Evolutionary conservation across 305 asterid species (phyloP), one percentile per base, ranked within the genome.

Genomic region (Fraxinus albicans): DNA sequence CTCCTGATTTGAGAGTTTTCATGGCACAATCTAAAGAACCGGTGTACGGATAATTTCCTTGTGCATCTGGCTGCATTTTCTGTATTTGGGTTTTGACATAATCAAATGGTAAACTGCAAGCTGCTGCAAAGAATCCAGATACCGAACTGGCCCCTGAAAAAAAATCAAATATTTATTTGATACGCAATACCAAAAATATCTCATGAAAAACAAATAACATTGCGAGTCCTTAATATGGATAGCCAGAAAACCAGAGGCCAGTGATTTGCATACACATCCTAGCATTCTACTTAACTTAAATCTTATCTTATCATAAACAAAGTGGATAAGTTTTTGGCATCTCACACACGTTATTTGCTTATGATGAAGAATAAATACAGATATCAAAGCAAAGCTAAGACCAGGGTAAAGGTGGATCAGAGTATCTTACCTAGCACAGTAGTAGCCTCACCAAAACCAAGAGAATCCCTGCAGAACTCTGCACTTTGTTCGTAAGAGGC

Each of bases 401-500:
- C 8, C 23, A 8, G 38, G 53, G 34, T 29, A 65, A 40, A 55
- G 42, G 25, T 12, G 12, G 55, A 65, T n/a, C 31, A 73, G 69
- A 29, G 40, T 65, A 35, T 73, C 92, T 84, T 81, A 95, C 99
- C 99, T 82, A 93, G 1, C 15, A 96, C 94, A 2, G 98, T 92
- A 21, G 97, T 81, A 81, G 87, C 89, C 91, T 96, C 98, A 31
- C 96, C 91, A 77, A 91, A 83, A 75, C 98, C 98, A 72, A 93
- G 89, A 58, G 90, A 83, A 76, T 92, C 97, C 90, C 83, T 91
- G 82, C 80, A 93, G 83, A 93, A 91, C 90, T 96, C 99, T 6
- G 90, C 95, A 86, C 94, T 90, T 86, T 96, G 99, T 44, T 96
- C 99, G 80, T 96, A 96, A 58, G 98, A 96, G 73, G 99, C 95